Percentiles rank a stretch among this genome's conserved stretches.
These are phyloP conservation scores for Phaffia rhodozyma DNA, from an alignment of 1,284 basidiomycete genomes.

Conservation along the genomic window DNA sequence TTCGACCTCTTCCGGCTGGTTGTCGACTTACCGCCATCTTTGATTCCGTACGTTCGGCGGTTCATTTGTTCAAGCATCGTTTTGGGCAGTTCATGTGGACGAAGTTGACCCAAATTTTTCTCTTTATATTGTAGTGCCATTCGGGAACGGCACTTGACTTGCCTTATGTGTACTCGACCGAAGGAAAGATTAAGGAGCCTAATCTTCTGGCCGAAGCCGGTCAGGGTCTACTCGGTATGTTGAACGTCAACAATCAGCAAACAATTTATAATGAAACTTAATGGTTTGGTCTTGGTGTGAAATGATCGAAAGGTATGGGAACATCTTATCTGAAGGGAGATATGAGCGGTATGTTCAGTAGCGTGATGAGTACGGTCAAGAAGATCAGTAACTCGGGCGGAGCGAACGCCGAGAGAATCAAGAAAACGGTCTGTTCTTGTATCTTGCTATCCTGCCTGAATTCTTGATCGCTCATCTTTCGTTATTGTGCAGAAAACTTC, in stretches of 20 bases:
- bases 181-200: conserved; percentile 86
- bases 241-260: conserved; percentile 16
- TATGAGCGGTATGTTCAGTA: conserved; percentile 53
- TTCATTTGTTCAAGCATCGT: not conserved
- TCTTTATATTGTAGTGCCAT: conserved; percentile 30
- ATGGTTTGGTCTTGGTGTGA: not conserved
- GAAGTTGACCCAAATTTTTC: not conserved
- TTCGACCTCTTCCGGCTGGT: conserved; percentile 61
- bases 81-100: conserved; percentile 6
- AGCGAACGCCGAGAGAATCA: conserved; percentile 48
- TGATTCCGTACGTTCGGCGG: conserved; percentile 38
- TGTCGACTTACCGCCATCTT: conserved; percentile 81
- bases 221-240: conserved; percentile 48
- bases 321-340: conserved; percentile 63
- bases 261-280: no score
- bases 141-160: conserved; percentile 39
- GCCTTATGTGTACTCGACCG: conserved; percentile 61
- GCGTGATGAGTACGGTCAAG: conserved; percentile 37
- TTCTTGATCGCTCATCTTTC: not conserved
- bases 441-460: not conserved
- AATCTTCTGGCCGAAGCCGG: conserved; percentile 68
- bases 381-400: conserved; percentile 39
- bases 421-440: conserved; percentile 38
- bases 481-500: conserved; percentile 45
- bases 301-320: conserved; percentile 38